Conservation (phyloP, 2,329 filamentous ascomycete species). For the Hyphodiscus sp. region DNA sequence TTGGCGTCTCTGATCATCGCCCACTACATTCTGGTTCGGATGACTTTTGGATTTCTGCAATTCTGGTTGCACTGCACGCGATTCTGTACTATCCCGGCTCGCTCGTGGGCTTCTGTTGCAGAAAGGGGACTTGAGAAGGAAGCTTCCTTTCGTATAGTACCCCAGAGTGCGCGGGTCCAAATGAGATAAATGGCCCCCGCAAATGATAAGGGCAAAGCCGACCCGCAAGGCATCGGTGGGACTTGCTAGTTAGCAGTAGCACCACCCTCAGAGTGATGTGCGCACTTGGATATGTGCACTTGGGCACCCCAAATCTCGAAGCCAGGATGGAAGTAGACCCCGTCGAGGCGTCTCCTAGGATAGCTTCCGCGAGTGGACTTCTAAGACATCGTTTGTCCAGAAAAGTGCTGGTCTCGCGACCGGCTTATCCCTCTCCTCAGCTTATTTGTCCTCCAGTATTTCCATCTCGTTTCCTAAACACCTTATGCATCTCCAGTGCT, state of each 20-base stretch:
- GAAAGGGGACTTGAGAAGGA: background rate
- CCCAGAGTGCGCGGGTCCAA: too few species aligned
- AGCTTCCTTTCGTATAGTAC: background rate
- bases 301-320: background rate
- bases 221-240: too few species aligned
- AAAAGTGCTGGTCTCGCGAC: background rate
- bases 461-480: too few species aligned
- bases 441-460: background rate
- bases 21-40: background rate
- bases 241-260: too few species aligned
- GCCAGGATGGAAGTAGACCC: too few species aligned
- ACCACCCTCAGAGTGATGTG: too few species aligned
- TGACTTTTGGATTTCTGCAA: background rate
- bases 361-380: background rate
- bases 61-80: background rate
- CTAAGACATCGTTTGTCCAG: background rate
- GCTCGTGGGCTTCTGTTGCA: background rate
- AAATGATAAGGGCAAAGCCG: too few species aligned
- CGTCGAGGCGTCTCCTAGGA: background rate
- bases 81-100: too few species aligned
- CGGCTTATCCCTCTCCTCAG: background rate
- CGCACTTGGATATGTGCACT: background rate
- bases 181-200: too few species aligned
- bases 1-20: background rate
- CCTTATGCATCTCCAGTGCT: too few species aligned